Percentiles rank a stretch among this genome's conserved stretches.
Evolutionary conservation across 768 basidiomycete species (phyloP).

Genomic region (Grammothele lineata): DNA sequence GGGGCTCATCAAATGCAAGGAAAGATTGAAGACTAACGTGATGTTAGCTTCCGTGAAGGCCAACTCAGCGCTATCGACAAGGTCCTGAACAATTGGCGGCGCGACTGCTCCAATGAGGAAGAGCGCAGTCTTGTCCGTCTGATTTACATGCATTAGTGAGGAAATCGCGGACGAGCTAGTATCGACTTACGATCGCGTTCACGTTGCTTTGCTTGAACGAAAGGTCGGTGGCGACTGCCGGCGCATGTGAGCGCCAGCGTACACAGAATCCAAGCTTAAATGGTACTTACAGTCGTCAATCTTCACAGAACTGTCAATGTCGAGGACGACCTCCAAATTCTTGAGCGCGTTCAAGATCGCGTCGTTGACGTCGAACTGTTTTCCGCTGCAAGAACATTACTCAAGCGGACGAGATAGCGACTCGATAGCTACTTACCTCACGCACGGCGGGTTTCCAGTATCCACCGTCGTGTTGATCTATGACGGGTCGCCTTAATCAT

Average conservation of each 20-base stretch:
- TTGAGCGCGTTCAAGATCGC: constrained; percentile 63
- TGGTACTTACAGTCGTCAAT: constrained; percentile 64
- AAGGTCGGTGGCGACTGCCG: constrained; percentile 50
- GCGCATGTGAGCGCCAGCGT: constrained; percentile 2
- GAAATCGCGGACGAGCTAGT: constrained; percentile 5
- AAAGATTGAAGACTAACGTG: constrained; percentile 33
- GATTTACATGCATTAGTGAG: not conserved
- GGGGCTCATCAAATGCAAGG: too few species aligned
- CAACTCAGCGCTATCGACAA: constrained; percentile 54
- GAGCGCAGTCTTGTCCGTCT: constrained; percentile 61
- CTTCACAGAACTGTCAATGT: constrained; percentile 47
- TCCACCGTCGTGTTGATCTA: constrained; percentile 56
- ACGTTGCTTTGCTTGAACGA: constrained; percentile 55
- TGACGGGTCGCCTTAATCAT: too few species aligned
- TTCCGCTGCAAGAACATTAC: constrained; percentile 39
- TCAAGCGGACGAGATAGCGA: not conserved
- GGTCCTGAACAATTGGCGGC: constrained; percentile 57
- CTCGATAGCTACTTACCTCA: constrained; percentile 40
- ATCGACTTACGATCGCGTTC: constrained; percentile 42
- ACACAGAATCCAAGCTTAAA: not conserved
- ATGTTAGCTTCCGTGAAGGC: constrained; percentile 57
- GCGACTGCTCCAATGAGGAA: constrained; percentile 72
- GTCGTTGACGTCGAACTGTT: constrained; percentile 56
- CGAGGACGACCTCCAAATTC: constrained; percentile 54
- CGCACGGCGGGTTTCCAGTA: constrained; percentile 48